A percentile compares a stretch with the other conserved stretches of the same genome.
Evolutionary conservation across 2,329 filamentous ascomycete genomes (phyloP).

Genomic region (Trichoderma citrinoviride): DNA sequence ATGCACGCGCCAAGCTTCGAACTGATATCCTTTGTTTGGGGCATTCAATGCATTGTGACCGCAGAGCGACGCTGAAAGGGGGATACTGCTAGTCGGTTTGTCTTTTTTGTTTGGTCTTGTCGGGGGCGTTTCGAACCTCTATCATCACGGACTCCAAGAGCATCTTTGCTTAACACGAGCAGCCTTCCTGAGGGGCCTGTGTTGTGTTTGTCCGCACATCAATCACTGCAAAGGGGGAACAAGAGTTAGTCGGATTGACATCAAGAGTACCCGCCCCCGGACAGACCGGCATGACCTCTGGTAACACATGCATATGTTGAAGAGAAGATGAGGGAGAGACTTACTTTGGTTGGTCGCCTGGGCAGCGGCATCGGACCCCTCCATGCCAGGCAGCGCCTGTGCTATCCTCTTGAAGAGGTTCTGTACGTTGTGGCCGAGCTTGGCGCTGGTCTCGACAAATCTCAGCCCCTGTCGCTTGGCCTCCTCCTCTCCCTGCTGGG

Average conservation of each 20-base stretch:
- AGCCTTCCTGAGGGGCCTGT: conserved; percentile 69
- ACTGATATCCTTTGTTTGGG: conserved; percentile 33
- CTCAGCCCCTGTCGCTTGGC: conserved; percentile 97
- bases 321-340: conserved; percentile 35
- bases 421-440: conserved; percentile 97
- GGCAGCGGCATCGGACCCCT: conserved; percentile 77
- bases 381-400: conserved; percentile 96
- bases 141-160: background rate
- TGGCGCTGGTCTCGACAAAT: conserved; percentile 99
- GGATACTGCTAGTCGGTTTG: conserved; percentile 5
- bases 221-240: conserved; percentile 62
- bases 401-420: conserved; percentile 96
- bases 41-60: conserved; percentile 6
- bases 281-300: background rate
- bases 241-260: background rate
- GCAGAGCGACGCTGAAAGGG: conserved; percentile 7
- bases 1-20: conserved; percentile 33
- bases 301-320: background rate
- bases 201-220: conserved; percentile 82
- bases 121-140: background rate
- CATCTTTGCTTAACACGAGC: conserved; percentile 41
- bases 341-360: conserved; percentile 74
- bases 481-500: conserved; percentile 93
- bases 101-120: background rate
- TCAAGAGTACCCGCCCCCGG: background rate